Evolutionary conservation across 257 asterid species (phyloP), one percentile per base, ranked within the genome.

Genomic region (Solanum sitiens): DNA sequence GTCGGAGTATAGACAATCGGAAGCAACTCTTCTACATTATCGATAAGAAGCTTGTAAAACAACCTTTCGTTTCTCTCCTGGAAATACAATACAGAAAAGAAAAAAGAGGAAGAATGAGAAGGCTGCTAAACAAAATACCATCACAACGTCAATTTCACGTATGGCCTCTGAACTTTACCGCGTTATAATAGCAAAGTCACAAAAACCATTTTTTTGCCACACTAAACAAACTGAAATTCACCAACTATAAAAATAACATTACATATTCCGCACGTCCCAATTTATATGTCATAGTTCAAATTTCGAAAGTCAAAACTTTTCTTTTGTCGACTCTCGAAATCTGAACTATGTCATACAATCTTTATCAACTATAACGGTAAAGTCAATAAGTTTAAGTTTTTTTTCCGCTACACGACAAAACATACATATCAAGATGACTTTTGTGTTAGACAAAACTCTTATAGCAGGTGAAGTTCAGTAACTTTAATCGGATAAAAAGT

Each of bases 1-100:
- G 94, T 91, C 21, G 99, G 99, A 53, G 98, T 96, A 88, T 96
- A 96, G 65, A 96, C 98, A 87, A 96, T 67, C 15, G 99, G 99
- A 53, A 95, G 98, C 83, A 96, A 96, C 88, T 96, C 98, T 90
- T 96, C 99, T 20, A 96, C 98, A 86, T 96, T 91, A 68, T 96
- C 94, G 83, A 96, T 91, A 87, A 96, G 97, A 90, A 96, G 95
- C 94, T 94, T 96, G 96, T 96, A 96, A 87, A 96, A 96, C 91
- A 96, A 87, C 88, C 99, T 96, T 93, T 95, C 98, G 32, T 96
- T 96, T 87, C 98, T 92, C 92, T 96, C 98, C 99, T 95, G 93
- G 23, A 87, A 86, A 90, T 77, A 14, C 23, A 44, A 50, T 44
- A 32, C 4, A 76, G 14, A n/a, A 75, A 23, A 21, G 9, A 23